Percentiles rank a stretch among this genome's conserved stretches.
Evolutionary conservation across 148 eudicot species (phyloP).

Genomic region (Simmondsia chinensis): DNA sequence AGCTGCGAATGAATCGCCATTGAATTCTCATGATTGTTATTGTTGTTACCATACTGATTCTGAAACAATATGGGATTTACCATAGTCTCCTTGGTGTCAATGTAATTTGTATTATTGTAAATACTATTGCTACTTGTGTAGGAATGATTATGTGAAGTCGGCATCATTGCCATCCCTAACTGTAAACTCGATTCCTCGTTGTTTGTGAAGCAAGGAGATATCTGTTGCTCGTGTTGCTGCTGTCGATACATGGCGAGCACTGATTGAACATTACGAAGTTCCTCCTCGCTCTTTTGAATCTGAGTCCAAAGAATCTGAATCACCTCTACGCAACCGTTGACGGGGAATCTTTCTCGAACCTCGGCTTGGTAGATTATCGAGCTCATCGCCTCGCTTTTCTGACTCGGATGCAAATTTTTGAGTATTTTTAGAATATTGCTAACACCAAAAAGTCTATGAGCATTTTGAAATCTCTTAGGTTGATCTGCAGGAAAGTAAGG

Average conservation of each 20-base stretch:
- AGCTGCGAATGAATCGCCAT: slow-evolving; percentile 32
- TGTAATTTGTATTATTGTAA: slow-evolving; percentile 15
- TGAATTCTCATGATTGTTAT: slow-evolving; percentile 9
- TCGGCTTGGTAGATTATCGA: slow-evolving; percentile 64
- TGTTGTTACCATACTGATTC: slow-evolving; percentile 13
- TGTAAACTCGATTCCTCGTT: slow-evolving; percentile 36
- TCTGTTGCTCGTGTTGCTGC: slow-evolving; percentile 26
- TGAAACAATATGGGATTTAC: slow-evolving; percentile 41
- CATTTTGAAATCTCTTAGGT: slow-evolving; percentile 55
- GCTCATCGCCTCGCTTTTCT: slow-evolving; percentile 51
- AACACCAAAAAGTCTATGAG: slow-evolving; percentile 75
- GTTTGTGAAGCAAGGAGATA: slow-evolving; percentile 8
- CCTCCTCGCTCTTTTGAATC: slow-evolving; percentile 30
- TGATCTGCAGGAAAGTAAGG: slow-evolving; percentile 83
- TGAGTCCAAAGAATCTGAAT: slow-evolving; percentile 22
- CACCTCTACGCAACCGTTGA: slow-evolving; percentile 41
- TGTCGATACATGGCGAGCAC: slow-evolving; percentile 36
- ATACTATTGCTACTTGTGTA: slow-evolving; percentile 26
- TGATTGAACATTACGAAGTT: slow-evolving; percentile 31
- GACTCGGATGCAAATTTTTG: slow-evolving; percentile 22
- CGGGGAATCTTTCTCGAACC: slow-evolving; percentile 50
- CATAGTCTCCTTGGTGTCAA: slow-evolving; percentile 33
- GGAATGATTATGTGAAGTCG: slow-evolving; percentile 28
- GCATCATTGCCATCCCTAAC: slow-evolving; percentile 31
- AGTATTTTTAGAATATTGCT: slow-evolving; percentile 59